These are phyloP conservation scores for Neurospora sp. DNA, from an alignment of 495 filamentous ascomycete species.

Conservation along the genomic window DNA sequence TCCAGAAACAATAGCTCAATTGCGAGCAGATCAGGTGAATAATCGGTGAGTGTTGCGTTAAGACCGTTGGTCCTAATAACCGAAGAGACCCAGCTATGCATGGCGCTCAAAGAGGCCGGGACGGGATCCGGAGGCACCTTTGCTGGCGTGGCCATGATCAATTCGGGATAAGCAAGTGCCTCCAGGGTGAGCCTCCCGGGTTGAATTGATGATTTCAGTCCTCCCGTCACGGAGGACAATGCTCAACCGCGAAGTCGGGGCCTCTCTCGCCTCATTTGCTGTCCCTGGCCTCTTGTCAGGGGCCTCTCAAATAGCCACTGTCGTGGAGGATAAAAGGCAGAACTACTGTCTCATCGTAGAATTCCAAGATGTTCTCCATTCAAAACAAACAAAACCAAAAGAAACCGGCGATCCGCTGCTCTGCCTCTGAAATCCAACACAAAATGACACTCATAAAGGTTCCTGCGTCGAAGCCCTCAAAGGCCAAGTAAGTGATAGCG, in stretches of 20 bases:
- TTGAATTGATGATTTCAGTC: neutral
- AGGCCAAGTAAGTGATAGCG: constrained; percentile 9
- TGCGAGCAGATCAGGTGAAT: neutral
- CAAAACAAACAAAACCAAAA: neutral
- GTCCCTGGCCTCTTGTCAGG: neutral
- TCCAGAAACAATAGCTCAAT: neutral
- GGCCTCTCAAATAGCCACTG: neutral
- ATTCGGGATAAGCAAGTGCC: neutral
- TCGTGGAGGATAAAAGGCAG: neutral
- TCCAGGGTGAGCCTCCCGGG: neutral
- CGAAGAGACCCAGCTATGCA: neutral
- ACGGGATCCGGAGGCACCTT: neutral
- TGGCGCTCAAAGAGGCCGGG: neutral
- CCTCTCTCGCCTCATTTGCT: neutral
- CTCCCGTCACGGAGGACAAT: neutral
- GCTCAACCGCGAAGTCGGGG: neutral
- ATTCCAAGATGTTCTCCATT: neutral
- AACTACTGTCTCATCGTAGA: too few species aligned
- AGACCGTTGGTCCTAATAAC: neutral
- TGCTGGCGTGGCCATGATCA: neutral
- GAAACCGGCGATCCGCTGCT: neutral
- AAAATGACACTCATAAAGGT: constrained; percentile 1
- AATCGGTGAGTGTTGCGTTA: neutral
- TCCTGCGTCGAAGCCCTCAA: constrained; percentile 4
- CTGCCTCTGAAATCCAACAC: neutral